Conservation (phyloP, 345 rosid species). For the Raphanus raphanistrum region DNA sequence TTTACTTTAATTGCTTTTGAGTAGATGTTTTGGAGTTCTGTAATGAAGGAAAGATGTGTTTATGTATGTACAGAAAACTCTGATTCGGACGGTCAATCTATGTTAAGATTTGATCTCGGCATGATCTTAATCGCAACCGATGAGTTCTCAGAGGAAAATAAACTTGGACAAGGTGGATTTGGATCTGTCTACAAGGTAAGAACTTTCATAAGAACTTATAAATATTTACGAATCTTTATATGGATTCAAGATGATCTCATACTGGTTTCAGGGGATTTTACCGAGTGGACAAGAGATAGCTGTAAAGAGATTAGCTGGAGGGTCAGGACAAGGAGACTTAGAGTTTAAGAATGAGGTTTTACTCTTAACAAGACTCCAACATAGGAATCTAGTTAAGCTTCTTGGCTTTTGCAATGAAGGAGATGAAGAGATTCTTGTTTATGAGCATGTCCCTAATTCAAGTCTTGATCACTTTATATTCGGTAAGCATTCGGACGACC, state of each 20-base stretch:
- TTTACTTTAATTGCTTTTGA: neutral
- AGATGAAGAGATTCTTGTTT: slow-evolving; percentile 50
- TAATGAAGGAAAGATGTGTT: neutral
- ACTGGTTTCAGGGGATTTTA: slow-evolving; percentile 48
- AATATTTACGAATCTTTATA: neutral
- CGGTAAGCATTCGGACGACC: slow-evolving; percentile 30
- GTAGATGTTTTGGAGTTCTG: neutral
- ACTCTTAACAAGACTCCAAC: slow-evolving; percentile 60
- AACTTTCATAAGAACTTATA: neutral
- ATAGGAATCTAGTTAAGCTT: slow-evolving; percentile 56
- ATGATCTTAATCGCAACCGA: slow-evolving; percentile 26
- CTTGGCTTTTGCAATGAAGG: slow-evolving; percentile 51
- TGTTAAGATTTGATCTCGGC: slow-evolving; percentile 31
- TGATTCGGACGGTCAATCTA: slow-evolving; percentile 28
- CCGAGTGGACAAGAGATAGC: slow-evolving; percentile 35
- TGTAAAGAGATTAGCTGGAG: slow-evolving; percentile 36
- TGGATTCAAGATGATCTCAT: neutral
- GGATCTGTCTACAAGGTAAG: slow-evolving; percentile 49
- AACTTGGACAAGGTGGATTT: slow-evolving; percentile 52
- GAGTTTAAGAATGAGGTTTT: slow-evolving; percentile 59
- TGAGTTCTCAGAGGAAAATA: slow-evolving; percentile 40
- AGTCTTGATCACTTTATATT: slow-evolving; percentile 56
- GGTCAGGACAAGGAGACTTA: slow-evolving; percentile 51
- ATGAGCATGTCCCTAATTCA: slow-evolving; percentile 51
- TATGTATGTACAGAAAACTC: slow-evolving; percentile 20